Conservation (phyloP, 192 early-diverging fungal genomes). For the Backusella macrospora region DNA sequence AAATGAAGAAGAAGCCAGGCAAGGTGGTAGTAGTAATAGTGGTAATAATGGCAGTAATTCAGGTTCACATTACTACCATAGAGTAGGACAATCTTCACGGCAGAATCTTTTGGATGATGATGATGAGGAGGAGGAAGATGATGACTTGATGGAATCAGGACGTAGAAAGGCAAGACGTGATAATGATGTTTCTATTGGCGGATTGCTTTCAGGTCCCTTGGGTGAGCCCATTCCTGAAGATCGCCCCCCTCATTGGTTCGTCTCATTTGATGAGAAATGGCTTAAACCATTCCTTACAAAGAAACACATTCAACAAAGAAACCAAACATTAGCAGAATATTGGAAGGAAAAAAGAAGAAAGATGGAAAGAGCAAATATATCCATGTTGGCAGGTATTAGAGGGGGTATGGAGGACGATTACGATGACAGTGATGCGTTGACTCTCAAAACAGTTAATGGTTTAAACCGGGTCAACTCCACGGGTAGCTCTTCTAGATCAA, state of each 20-base stretch:
- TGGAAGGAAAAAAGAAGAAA: constrained; percentile 39
- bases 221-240: constrained; percentile 46
- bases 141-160: constrained; percentile 18
- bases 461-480: constrained; percentile 1
- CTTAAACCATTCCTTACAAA: constrained; percentile 81
- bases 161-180: neutral
- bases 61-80: neutral
- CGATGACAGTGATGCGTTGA: constrained; percentile 20
- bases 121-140: neutral
- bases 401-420: neutral
- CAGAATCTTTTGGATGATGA: constrained; percentile 9
- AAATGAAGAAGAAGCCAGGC: constrained; percentile 42
- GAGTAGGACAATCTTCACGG: neutral
- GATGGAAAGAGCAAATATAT: constrained; percentile 37
- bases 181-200: constrained; percentile 38
- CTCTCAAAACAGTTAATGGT: constrained; percentile 24
- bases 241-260: constrained; percentile 75
- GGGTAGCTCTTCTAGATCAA: neutral
- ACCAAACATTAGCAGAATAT: constrained; percentile 37
- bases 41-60: neutral
- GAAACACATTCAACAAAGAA: constrained; percentile 34
- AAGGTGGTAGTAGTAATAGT: neutral
- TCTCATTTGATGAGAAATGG: constrained; percentile 79
- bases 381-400: constrained; percentile 33
- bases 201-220: constrained; percentile 39